Percentiles rank a stretch among this genome's conserved stretches.
Evolutionary conservation across 2,329 filamentous ascomycete species (phyloP).

Genomic region (Pyrenochaeta sp.): DNA sequence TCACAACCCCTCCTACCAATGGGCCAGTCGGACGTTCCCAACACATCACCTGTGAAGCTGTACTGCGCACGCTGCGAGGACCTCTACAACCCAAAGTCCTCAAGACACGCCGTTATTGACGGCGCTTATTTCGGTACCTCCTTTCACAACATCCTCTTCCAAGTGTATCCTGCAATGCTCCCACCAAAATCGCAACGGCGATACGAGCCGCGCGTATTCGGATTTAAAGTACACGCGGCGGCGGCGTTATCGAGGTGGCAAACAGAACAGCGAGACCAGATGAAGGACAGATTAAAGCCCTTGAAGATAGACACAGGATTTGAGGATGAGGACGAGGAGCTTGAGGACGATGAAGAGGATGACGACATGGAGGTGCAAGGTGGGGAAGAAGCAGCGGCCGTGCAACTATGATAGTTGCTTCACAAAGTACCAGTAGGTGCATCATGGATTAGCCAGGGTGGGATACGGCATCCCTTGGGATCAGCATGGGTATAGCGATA

Average conservation of each 20-base stretch:
- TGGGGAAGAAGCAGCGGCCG: slow-evolving; percentile 36
- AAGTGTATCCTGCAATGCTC: slow-evolving; percentile 91
- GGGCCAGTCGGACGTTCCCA: slow-evolving; percentile 89
- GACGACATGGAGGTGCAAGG: slow-evolving; percentile 53
- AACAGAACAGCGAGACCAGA: slow-evolving; percentile 78
- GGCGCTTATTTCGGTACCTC: slow-evolving; percentile 98
- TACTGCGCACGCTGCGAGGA: slow-evolving; percentile 98
- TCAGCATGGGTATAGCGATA: slow-evolving; percentile 30
- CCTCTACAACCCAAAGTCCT: slow-evolving; percentile 98
- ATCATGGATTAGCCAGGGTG: slow-evolving; percentile 9
- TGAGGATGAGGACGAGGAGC: slow-evolving; percentile 70
- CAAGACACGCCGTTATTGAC: slow-evolving; percentile 92
- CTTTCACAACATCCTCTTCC: slow-evolving; percentile 99
- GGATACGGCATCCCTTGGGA: slow-evolving; percentile 11
- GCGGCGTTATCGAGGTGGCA: slow-evolving; percentile 94
- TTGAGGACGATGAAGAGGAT: slow-evolving; percentile 66
- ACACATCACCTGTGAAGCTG: slow-evolving; percentile 90
- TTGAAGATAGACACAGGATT: slow-evolving; percentile 79
- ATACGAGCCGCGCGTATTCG: slow-evolving; percentile 90
- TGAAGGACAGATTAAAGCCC: slow-evolving; percentile 79
- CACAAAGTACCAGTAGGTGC: background rate
- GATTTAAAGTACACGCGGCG: slow-evolving; percentile 92
- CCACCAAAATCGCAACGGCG: slow-evolving; percentile 85
- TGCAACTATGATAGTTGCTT: slow-evolving; percentile 18
- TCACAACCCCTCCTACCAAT: slow-evolving; percentile 93